Base-by-base conservation (phyloP, 1,284 basidiomycete genomes). In the Malassezia sp. region DNA sequence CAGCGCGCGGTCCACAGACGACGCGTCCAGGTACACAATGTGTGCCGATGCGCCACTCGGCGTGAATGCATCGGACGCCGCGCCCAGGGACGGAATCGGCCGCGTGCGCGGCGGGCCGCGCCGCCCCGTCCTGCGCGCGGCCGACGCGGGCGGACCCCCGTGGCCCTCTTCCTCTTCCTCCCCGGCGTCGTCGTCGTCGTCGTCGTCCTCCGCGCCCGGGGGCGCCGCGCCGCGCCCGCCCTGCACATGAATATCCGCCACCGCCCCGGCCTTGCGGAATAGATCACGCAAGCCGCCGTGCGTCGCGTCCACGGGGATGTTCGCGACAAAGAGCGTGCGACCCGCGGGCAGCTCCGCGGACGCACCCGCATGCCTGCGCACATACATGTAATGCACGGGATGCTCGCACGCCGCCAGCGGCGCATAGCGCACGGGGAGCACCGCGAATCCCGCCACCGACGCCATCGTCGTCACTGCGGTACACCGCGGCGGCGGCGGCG, bases 291-390 rank as follows among this genome's bases (percentile, higher is more conserved):
- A 33, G 34, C 55, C 53, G 10, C 36, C 39, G 9, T 60, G 58
- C 17, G 61, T 61, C 3, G 60, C 49, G 48, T 69, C 65, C 21
- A 42, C 30, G 9, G 65, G 65, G 32, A 69, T 27, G 38, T 69
- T 69, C 7, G 60, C 65, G 11, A 66, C 27, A 29, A 69, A 69
- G 17, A 69, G 43, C 20, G 67, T 69, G 7, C 67, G 43, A 28
- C 61, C 53, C 30, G 32, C 18, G 37, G 61, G 56, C 44, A 53
- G 36, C 3, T n/a, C 10, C 10, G 27, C 15, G 5, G 39, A 31
- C 1, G 26, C 12, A 6, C 18, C 20, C 12, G 33, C n/a, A 27
- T 60, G 53, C 5, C 24, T 6, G 2, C 56, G 48, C 15, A 57
- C 27, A 34, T 57, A 60, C 42, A 57, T 45, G 32, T 42, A 48